Percentiles rank a stretch among this genome's conserved stretches.
These are phyloP conservation scores for Russula emetica DNA, from an alignment of 768 basidiomycete species.

Conservation along the genomic window DNA sequence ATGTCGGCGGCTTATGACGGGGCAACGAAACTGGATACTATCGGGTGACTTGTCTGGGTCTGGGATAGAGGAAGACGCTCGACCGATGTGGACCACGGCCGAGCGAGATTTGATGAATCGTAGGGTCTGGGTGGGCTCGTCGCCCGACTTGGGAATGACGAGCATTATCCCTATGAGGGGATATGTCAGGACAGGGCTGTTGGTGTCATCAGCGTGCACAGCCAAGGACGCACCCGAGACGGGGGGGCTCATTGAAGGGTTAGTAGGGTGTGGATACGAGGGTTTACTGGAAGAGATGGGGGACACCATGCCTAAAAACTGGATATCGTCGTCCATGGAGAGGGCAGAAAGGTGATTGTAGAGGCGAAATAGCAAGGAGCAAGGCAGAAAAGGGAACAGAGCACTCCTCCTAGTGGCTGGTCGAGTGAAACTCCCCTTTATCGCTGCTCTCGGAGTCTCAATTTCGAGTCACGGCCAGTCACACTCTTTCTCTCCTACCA, in stretches of 20 bases:
- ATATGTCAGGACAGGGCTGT: constrained; percentile 1
- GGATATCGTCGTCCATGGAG: constrained; percentile 26
- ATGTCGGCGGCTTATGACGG: constrained; percentile 75
- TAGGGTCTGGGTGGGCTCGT: constrained; percentile 44
- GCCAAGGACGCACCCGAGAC: constrained; percentile 20
- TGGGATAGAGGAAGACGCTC: constrained; percentile 51
- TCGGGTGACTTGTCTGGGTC: constrained; percentile 41
- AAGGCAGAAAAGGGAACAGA: not conserved
- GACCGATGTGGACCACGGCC: constrained; percentile 58
- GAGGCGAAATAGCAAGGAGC: not conserved
- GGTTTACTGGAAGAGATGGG: constrained; percentile 2
- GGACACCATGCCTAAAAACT: constrained; percentile 17
- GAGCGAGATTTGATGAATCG: constrained; percentile 51
- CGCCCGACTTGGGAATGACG: constrained; percentile 51
- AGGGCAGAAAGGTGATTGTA: not conserved
- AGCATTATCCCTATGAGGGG: constrained; percentile 52
- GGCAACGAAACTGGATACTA: constrained; percentile 65
- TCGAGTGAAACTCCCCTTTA: constrained; percentile 17
- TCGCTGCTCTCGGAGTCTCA: constrained; percentile 20
- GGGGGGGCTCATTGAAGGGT: constrained; percentile 17
- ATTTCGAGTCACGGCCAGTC: constrained; percentile 5
- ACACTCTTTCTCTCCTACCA: not conserved
- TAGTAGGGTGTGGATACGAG: constrained; percentile 2
- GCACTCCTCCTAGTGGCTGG: not conserved
- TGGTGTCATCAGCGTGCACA: not conserved